Conservation (phyloP, 2,329 filamentous ascomycete species). For the Colletotrichum orbiculare region DNA sequence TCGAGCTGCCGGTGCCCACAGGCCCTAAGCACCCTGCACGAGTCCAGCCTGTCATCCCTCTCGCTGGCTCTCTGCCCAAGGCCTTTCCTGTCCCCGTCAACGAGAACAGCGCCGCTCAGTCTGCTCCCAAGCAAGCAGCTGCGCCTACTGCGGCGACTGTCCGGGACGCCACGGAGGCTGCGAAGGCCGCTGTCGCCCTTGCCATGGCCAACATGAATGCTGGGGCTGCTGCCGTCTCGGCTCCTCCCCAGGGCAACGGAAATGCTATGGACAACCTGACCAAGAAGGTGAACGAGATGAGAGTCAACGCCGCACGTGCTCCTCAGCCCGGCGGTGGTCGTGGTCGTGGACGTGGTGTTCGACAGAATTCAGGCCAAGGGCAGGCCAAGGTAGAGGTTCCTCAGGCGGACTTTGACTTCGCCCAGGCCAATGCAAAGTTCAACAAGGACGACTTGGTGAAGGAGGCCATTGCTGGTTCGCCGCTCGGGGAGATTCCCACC, state of each 20-base stretch:
- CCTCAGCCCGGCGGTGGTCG: constrained; percentile 52
- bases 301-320: constrained; percentile 65
- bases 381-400: constrained; percentile 85
- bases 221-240: constrained; percentile 43
- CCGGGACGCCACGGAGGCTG: constrained; percentile 77
- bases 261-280: constrained; percentile 76
- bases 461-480: constrained; percentile 86
- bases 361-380: constrained; percentile 43
- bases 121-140: constrained; percentile 41
- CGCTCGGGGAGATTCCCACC: constrained; percentile 62
- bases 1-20: constrained; percentile 55
- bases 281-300: constrained; percentile 82
- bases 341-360: constrained; percentile 58
- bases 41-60: constrained; percentile 74
- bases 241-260: constrained; percentile 44
- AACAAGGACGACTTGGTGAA: constrained; percentile 74
- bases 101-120: constrained; percentile 41
- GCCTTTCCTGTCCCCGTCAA: constrained; percentile 28
- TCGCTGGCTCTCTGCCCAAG: constrained; percentile 57
- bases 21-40: constrained; percentile 61
- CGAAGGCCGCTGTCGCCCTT: constrained; percentile 80
- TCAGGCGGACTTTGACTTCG: constrained; percentile 92
- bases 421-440: constrained; percentile 61
- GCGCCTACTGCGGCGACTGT: constrained; percentile 53
- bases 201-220: constrained; percentile 78